Evolutionary conservation across 805 yeast genomes (phyloP), one percentile per base, ranked within the genome.

Genomic region (Metschnikowia picachoensis): DNA sequence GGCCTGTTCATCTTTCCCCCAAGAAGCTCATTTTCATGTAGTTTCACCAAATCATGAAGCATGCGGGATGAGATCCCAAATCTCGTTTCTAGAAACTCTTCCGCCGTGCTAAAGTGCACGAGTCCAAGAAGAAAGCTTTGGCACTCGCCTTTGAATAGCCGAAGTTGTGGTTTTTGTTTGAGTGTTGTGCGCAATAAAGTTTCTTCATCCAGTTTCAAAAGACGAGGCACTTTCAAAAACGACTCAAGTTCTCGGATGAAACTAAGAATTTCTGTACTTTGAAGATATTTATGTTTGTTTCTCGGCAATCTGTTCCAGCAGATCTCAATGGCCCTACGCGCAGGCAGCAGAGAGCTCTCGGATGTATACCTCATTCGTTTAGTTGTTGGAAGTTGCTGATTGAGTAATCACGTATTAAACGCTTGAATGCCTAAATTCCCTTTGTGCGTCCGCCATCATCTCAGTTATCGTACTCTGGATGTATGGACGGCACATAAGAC

Each of bases 91-190:
- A 45, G 37, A 35, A 45, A 47, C 20, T 47, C 49, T n/a, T 39
- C 44, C 17, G 53, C 39, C 11, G 51, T 35, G 3, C 27, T 11
- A n/a, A 42, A 35, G 12, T 44, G 53, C 9, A 47, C 55, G 5
- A 55, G 55, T 8, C 50, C 52, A 9, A 49, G 49, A 30, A 55
- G 31, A 37, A 55, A 53, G n/a, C 37, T 39, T 37, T 25, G 34
- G n/a, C 52, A 46, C 28, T 55, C 57, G 5, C 39, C 36, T 15
- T 45, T 46, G 31, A 38, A 38, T 15, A 55, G 37, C n/a, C 49
- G 47, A 25, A 53, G 49, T 9, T 20, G 49, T 8, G 55, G 51
- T 27, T 46, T 45, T 27, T 37, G 40, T 14, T 39, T 31, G 33
- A 46, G 43, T 34, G 52, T 48, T 14, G 32, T 42, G 30, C 45